Base-by-base conservation (phyloP, 1,139 yeast species). In the Kodamaea arcana region DNA sequence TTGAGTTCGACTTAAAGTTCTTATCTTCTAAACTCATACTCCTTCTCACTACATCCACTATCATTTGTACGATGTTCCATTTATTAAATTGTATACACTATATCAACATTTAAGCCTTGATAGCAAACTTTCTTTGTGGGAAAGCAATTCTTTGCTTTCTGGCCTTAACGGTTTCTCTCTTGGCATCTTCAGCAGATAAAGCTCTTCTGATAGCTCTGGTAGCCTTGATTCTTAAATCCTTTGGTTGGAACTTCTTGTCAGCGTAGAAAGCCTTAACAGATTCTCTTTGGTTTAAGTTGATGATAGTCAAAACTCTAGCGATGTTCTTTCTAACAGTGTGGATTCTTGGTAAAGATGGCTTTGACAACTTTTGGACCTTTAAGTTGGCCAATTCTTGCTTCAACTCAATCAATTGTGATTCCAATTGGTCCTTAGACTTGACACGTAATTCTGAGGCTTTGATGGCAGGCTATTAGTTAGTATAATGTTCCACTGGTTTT, bases 151-250 rank as follows among this genome's bases (percentile, higher is more conserved):
- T 80, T 75, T 78, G 83, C 87, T 92, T 92, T 75, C 80, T 80
- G 64, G 90, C 88, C 79, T 85, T 88, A 59, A 73, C 83, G 65
- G 97, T 90, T 71, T 75, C 72, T 69, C 75, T 74, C 57, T 78
- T 64, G 66, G 85, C 81, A 77, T 92, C 97, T 72, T 73, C 72
- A 67, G 83, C 78, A 70, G 97, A 81, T 69, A 92, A 81, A 69
- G 82, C 80, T 81, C 97, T 87, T 85, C 98, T 90, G 73, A 92
- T 76, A 72, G 98, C 97, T 83, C 97, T 92, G 75, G 98, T 92
- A 84, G 92, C 86, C 90, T 92, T 92, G 63, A 87, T 95, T 79
- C 97, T 92, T 75, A 92, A 82, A 71, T 90, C 97, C 80, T 90
- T 90, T 78, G 98, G 98, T 70, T 82, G 79, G 82, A 81, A 85